Evolutionary conservation across 1,284 basidiomycete species (phyloP).

Genomic region (Pseudozyma hubeiensis): DNA sequence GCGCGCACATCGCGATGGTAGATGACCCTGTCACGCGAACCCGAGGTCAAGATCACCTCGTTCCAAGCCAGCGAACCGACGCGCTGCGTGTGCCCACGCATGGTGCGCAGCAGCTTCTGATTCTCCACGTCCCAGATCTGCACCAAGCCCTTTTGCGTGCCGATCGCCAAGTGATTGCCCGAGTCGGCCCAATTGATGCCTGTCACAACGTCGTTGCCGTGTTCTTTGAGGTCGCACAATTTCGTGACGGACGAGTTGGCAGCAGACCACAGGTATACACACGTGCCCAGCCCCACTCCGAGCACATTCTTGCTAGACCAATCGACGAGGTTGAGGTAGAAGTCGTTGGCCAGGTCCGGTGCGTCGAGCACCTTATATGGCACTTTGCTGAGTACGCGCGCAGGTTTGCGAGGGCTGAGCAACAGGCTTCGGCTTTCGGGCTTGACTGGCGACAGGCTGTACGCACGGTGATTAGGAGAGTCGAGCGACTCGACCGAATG

Average conservation of each 20-base stretch:
- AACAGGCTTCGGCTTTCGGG: constrained; percentile 85
- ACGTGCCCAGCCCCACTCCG: constrained; percentile 88
- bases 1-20: constrained; percentile 90
- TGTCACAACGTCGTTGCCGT: constrained; percentile 70
- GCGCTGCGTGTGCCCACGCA: constrained; percentile 85
- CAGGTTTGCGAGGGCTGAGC: constrained; percentile 82
- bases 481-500: constrained; percentile 65
- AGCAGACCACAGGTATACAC: constrained; percentile 97
- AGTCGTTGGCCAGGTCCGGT: constrained; percentile 92
- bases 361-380: constrained; percentile 98
- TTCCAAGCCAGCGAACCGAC: constrained; percentile 97
- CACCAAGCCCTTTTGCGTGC: constrained; percentile 85
- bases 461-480: constrained; percentile 80
- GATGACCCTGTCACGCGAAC: constrained; percentile 89
- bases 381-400: constrained; percentile 89
- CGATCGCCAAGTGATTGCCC: constrained; percentile 81
- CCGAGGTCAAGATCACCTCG: constrained; percentile 85
- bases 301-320: constrained; percentile 96
- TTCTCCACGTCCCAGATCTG: constrained; percentile 95
- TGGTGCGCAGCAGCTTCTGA: constrained; percentile 80
- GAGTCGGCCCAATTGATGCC: constrained; percentile 75
- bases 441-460: constrained; percentile 89
- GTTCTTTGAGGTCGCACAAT: constrained; percentile 79
- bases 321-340: constrained; percentile 97
- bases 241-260: constrained; percentile 91